phyloP scores from a whole-genome alignment of 2,329 filamentous ascomycete species.

The Mollisia scopiformis region DNA sequence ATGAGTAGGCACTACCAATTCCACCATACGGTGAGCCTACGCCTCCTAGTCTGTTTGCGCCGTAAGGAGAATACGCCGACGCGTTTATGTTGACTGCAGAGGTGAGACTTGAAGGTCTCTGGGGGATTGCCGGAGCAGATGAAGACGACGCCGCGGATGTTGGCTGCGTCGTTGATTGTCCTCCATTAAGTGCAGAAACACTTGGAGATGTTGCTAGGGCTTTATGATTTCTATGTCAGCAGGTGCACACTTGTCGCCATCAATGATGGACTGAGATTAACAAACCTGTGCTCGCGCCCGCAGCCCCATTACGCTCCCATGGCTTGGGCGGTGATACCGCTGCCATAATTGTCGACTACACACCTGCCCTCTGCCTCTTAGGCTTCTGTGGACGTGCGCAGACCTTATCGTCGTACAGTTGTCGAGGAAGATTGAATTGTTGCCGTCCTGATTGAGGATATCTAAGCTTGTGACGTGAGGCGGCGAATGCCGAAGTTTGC shows the following conservation, averaged over 20 bases:
- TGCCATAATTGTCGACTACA: conserved; percentile 24
- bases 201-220: conserved; percentile 32
- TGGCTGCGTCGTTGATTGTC: conserved; percentile 46
- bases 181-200: conserved; percentile 41
- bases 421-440: neutral
- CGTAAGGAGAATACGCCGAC: conserved; percentile 74
- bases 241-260: neutral
- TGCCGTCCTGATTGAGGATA: neutral
- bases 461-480: conserved; percentile 17
- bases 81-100: conserved; percentile 87
- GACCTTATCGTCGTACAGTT: conserved; percentile 20
- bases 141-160: conserved; percentile 39
- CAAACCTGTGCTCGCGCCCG: conserved; percentile 33
- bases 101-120: conserved; percentile 77
- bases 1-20: conserved; percentile 48
- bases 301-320: conserved; percentile 75
- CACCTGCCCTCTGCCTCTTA: conserved; percentile 10
- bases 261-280: conserved; percentile 15
- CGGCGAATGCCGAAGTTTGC: conserved; percentile 4
- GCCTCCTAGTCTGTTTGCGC: conserved; percentile 58
- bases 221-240: neutral
- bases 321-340: conserved; percentile 93
- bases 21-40: conserved; percentile 39
- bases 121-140: conserved; percentile 71
- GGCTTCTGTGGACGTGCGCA: conserved; percentile 6